Conservation (phyloP, 148 eudicot species). For the Diospyros lotus region DNA sequence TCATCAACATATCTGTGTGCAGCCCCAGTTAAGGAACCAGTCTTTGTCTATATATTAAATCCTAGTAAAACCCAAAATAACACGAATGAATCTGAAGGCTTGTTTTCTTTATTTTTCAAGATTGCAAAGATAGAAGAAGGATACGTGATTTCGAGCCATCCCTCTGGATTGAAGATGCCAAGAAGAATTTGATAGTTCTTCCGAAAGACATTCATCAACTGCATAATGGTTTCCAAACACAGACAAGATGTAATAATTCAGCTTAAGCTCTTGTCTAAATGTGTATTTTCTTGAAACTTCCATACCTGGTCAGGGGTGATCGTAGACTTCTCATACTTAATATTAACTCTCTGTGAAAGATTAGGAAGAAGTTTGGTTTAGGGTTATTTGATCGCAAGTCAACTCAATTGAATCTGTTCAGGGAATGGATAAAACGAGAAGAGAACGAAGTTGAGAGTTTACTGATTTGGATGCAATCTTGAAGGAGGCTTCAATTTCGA, state of each 20-base stretch:
- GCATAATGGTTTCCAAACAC: constrained; percentile 1
- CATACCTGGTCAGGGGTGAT: constrained; percentile 65
- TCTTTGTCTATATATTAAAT: not conserved
- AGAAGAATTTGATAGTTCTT: constrained; percentile 76
- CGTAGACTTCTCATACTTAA: constrained; percentile 40
- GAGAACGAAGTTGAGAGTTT: constrained; percentile 14
- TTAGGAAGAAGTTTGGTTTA: not conserved
- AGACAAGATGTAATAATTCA: too few species aligned
- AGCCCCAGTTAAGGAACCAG: constrained; percentile 27
- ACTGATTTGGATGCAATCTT: constrained; percentile 63
- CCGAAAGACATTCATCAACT: constrained; percentile 79
- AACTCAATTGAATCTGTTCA: not conserved
- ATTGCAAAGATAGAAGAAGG: constrained; percentile 26
- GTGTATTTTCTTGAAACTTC: not conserved
- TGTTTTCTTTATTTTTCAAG: not conserved
- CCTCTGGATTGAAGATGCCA: constrained; percentile 82
- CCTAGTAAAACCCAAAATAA: not conserved
- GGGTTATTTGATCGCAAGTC: too few species aligned
- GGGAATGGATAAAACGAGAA: not conserved
- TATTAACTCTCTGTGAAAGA: constrained; percentile 57
- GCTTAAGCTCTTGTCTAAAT: too few species aligned
- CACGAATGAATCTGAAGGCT: not conserved
- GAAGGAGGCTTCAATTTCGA: constrained; percentile 69
- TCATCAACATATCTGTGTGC: constrained; percentile 69
- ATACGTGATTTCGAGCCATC: constrained; percentile 95